These are phyloP conservation scores for Colletotrichum graminicola DNA, from an alignment of 2,329 filamentous ascomycete species.

Conservation along the genomic window DNA sequence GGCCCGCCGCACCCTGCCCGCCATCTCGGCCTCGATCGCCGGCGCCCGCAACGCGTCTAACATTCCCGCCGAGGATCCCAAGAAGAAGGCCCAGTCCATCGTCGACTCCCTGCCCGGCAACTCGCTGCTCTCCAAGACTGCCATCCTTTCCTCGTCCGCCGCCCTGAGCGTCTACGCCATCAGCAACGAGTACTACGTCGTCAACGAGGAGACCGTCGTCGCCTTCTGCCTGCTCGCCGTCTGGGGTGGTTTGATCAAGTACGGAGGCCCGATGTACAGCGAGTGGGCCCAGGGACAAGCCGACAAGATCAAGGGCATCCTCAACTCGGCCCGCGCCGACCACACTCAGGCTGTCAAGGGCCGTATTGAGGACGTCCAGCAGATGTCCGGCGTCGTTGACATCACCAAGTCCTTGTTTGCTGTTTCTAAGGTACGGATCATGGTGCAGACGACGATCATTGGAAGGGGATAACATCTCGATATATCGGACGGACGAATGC, in stretches of 20 bases:
- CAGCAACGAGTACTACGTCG: conserved; percentile 99
- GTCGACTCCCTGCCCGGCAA: conserved; percentile 93
- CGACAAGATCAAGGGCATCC: conserved; percentile 92
- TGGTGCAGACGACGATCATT: conserved; percentile 8
- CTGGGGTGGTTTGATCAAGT: conserved; percentile 93
- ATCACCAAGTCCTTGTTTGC: conserved; percentile 97
- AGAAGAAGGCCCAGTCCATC: conserved; percentile 97
- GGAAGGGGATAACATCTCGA: neutral
- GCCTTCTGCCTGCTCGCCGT: conserved; percentile 92
- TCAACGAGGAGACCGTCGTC: conserved; percentile 98
- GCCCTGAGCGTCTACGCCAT: conserved; percentile 94
- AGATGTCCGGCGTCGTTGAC: conserved; percentile 94
- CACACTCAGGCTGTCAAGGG: conserved; percentile 96
- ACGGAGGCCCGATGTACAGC: conserved; percentile 90
- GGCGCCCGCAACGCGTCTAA: conserved; percentile 78
- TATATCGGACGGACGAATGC: conserved; percentile 3
- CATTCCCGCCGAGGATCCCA: conserved; percentile 87
- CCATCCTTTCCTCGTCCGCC: conserved; percentile 93
- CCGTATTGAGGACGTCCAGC: conserved; percentile 93
- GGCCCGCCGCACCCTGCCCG: conserved; percentile 79
- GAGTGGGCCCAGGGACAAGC: conserved; percentile 92
- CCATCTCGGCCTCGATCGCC: conserved; percentile 76
- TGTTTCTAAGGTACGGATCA: conserved; percentile 87
- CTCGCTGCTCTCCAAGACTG: conserved; percentile 94
- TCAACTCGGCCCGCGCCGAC: conserved; percentile 93